phyloP scores from a whole-genome alignment of 73 alveolate species.

The Stentor coeruleus region DNA sequence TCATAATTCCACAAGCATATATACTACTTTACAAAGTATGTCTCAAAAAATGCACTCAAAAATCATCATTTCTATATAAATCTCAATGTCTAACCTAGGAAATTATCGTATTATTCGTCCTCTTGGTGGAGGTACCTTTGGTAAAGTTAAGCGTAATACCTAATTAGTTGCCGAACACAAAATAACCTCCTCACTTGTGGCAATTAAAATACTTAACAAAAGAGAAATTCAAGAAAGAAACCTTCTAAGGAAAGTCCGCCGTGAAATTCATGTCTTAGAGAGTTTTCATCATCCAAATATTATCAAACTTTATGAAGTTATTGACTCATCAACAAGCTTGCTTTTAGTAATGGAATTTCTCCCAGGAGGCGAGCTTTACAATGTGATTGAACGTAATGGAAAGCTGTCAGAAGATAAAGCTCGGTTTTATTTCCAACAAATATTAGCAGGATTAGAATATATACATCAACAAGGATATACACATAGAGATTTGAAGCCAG shows the following conservation, averaged over 20 bases:
- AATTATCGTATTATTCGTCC: conserved; percentile 60
- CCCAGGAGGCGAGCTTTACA: conserved; percentile 91
- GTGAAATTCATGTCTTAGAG: conserved; percentile 73
- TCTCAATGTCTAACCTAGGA: conserved; percentile 45
- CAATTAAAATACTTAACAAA: conserved; percentile 74
- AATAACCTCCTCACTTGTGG: conserved; percentile 63
- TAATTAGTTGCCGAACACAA: conserved; percentile 54
- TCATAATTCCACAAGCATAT: too few relatives aligned
- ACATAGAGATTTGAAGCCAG: conserved; percentile 80
- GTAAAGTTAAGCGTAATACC: conserved; percentile 73
- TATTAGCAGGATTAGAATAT: conserved; percentile 70
- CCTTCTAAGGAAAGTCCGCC: conserved; percentile 63
- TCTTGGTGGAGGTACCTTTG: conserved; percentile 93
- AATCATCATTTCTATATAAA: too few relatives aligned
- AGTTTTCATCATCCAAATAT: conserved; percentile 84
- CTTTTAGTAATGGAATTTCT: conserved; percentile 71
- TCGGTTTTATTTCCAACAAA: conserved; percentile 62
- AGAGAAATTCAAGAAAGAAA: conserved; percentile 48
- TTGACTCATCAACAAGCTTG: conserved; percentile 67
- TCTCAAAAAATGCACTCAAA: too few relatives aligned
- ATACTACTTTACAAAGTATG: too few relatives aligned
- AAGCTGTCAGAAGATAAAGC: conserved; percentile 75
- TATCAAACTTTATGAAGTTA: conserved; percentile 70
- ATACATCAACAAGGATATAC: conserved; percentile 64
- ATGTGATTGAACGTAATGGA: conserved; percentile 71